Evolutionary conservation across 1,284 basidiomycete genomes (phyloP).

Genomic region (Puccinia sorghi): DNA sequence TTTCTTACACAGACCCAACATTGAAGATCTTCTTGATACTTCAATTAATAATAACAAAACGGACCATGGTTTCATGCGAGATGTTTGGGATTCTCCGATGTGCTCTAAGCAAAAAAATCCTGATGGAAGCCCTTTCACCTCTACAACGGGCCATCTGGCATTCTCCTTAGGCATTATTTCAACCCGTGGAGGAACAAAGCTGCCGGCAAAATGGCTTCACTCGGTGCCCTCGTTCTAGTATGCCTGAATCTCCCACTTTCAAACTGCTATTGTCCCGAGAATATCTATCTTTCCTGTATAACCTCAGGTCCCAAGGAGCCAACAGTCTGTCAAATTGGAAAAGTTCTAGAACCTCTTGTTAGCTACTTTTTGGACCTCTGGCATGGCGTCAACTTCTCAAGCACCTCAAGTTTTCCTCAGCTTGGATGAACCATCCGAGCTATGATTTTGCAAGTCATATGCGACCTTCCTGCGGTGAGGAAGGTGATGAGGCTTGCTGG

Average conservation of each 20-base stretch:
- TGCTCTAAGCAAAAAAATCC: constrained; percentile 7
- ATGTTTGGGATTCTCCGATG: constrained; percentile 26
- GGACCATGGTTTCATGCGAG: background rate
- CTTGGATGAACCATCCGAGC: constrained; percentile 10
- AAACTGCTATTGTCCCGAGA: constrained; percentile 58
- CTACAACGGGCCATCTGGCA: constrained; percentile 8
- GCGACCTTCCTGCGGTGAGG: constrained; percentile 19
- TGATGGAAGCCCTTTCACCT: constrained; percentile 5
- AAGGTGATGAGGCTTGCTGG: constrained; percentile 33
- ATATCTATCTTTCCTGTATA: constrained; percentile 59
- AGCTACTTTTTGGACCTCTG: constrained; percentile 45
- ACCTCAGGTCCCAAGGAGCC: constrained; percentile 57
- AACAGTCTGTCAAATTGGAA: constrained; percentile 54
- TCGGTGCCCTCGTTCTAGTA: constrained; percentile 16
- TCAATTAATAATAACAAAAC: background rate
- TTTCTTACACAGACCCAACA: constrained; percentile 2
- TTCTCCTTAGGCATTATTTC: constrained; percentile 21
- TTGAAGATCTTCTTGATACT: constrained; percentile 33
- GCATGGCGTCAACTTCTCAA: constrained; percentile 12
- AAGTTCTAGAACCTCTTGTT: constrained; percentile 57
- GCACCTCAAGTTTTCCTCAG: background rate
- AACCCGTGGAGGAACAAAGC: constrained; percentile 24
- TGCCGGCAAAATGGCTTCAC: constrained; percentile 9
- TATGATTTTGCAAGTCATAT: constrained; percentile 14
- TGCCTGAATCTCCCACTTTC: constrained; percentile 54